Base-by-base conservation (phyloP, 2,329 filamentous ascomycete species). In the Arthrinium phaeospermum region DNA sequence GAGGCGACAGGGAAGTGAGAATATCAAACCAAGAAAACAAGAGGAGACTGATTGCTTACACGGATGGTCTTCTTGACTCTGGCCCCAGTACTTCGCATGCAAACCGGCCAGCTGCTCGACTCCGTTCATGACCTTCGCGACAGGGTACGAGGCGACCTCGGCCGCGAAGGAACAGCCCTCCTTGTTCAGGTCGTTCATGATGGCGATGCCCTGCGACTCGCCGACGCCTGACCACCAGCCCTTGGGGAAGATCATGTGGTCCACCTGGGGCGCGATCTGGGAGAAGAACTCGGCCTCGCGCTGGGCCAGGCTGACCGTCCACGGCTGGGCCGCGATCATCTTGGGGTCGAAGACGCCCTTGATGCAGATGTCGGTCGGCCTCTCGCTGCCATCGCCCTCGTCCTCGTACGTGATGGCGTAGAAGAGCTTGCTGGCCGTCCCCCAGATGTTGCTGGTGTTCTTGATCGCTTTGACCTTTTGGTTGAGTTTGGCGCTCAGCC, bases 11-110 rank as follows among this genome's bases (percentile, higher is more conserved):
- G 3, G 7, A 7, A 12, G 2, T 41, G 19, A 19, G 37, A 6
- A 2, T n/a, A 22, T 30, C 24, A 41, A 37, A 34, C 16, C 2
- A 24, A 34, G 30, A 10, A 13, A 47, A 34, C 67, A 47, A 51
- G 46, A 8, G 13, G 16, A 34, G 47, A 41, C 37, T 41, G 30
- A 5, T 37, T 64, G 0, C 57, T 30, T 64, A 64, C 71, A 72
- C 8, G 69, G 80, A 47, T 81, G 76, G 19, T 81, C 79, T 8
- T 79, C 76, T 34, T 79, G 73, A 6, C 71, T 72, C 68, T 75
- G 72, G n/a, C 80, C 81, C 81, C 82, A 85, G 71, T 79, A 83
- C 68, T 80, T 77, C 1, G 82, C 82, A 72, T 85, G 84, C 16
- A 85, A 77, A 16, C 78, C 79, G 0, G 83, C 83, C 24, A 86